These are phyloP conservation scores for Peniophora sp. DNA, from an alignment of 1,284 basidiomycete genomes.

Conservation along the genomic window DNA sequence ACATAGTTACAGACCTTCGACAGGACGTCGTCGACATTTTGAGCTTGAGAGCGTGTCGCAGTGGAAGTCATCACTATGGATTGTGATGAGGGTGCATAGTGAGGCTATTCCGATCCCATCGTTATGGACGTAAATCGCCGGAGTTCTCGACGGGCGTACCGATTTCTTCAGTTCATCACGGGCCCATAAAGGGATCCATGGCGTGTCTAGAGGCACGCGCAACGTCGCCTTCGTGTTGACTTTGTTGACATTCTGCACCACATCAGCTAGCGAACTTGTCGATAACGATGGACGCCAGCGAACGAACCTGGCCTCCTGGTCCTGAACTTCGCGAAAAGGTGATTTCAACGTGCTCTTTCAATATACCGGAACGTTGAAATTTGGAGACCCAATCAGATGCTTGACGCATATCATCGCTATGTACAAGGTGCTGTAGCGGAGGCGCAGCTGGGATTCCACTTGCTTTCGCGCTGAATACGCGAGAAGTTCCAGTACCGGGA, in stretches of 20 bases:
- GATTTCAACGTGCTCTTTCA: constrained; percentile 44
- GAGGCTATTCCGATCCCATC: constrained; percentile 43
- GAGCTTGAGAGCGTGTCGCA: constrained; percentile 61
- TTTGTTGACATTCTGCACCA: constrained; percentile 71
- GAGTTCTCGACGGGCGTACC: too few species aligned
- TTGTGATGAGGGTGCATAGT: constrained; percentile 57
- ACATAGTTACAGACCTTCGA: constrained; percentile 43
- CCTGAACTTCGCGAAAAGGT: constrained; percentile 70
- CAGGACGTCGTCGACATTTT: constrained; percentile 66
- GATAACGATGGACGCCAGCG: background rate
- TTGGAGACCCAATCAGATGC: constrained; percentile 44
- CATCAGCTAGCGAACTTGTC: too few species aligned
- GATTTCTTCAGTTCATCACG: constrained; percentile 36
- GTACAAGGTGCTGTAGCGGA: constrained; percentile 21
- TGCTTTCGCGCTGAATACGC: background rate
- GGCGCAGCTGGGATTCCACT: constrained; percentile 27
- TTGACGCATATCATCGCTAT: constrained; percentile 29
- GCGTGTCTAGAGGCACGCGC: constrained; percentile 43
- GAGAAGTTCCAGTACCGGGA: constrained; percentile 1
- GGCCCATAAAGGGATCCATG: constrained; percentile 70
- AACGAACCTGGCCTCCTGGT: constrained; percentile 66
- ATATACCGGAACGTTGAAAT: constrained; percentile 37
- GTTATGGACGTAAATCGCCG: constrained; percentile 4
- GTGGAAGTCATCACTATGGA: constrained; percentile 63
- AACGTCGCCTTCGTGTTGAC: constrained; percentile 70